Evolutionary conservation across 192 early-diverging fungal species (phyloP).

Genomic region (Backusella macrospora): DNA sequence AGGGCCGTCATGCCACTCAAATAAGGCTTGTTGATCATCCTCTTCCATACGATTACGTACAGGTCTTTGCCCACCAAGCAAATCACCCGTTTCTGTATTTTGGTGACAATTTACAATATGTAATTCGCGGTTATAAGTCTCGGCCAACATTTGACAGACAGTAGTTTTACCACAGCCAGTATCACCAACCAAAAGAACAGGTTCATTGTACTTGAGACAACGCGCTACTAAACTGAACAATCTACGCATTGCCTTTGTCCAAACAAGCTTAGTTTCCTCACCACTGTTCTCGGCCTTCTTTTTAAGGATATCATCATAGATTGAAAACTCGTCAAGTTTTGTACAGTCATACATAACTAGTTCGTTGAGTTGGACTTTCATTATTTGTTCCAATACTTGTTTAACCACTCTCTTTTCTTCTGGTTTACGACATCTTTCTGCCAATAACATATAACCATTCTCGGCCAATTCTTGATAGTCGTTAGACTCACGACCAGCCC

Average conservation of each 20-base stretch:
- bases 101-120: constrained; percentile 97
- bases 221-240: constrained; percentile 84
- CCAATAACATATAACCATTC: constrained; percentile 94
- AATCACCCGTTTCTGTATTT: constrained; percentile 91
- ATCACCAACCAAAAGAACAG: constrained; percentile 94
- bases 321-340: constrained; percentile 56
- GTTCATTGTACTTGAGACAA: constrained; percentile 82
- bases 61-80: constrained; percentile 93
- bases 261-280: constrained; percentile 67
- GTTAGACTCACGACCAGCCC: constrained; percentile 84
- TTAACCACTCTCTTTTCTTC: constrained; percentile 84
- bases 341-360: constrained; percentile 64
- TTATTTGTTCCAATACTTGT: constrained; percentile 81
- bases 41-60: constrained; percentile 72
- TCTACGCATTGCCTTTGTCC: constrained; percentile 93
- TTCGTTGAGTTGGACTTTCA: constrained; percentile 69
- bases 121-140: constrained; percentile 62
- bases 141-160: constrained; percentile 90
- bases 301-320: constrained; percentile 39
- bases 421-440: constrained; percentile 80
- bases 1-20: constrained; percentile 98
- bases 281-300: constrained; percentile 26
- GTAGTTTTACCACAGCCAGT: constrained; percentile 99
- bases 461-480: constrained; percentile 86
- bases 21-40: constrained; percentile 60